phyloP scores from a whole-genome alignment of 441 rosid species.

The Dalechampia spathulata region DNA sequence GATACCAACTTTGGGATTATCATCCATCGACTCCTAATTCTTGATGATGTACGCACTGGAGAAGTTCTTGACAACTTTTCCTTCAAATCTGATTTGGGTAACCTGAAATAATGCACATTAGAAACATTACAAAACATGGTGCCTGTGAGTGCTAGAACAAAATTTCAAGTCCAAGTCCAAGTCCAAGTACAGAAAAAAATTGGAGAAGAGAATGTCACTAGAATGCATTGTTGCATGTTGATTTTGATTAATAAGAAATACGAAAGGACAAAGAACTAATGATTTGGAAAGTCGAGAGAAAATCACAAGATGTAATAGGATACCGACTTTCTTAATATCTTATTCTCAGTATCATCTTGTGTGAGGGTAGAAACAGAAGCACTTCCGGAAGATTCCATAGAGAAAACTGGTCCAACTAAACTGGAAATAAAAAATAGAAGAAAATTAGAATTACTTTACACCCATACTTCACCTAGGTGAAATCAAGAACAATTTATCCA shows the following conservation, averaged over 20 bases:
- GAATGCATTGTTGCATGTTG: too few species aligned
- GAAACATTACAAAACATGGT: background rate
- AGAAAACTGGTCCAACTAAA: conserved; percentile 19
- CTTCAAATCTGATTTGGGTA: conserved; percentile 29
- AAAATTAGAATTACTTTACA: background rate
- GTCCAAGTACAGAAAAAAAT: too few species aligned
- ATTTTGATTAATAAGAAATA: too few species aligned
- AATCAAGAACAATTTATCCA: too few species aligned
- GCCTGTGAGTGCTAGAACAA: too few species aligned
- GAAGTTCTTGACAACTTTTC: too few species aligned
- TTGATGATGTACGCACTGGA: conserved; percentile 39
- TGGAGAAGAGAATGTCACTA: too few species aligned
- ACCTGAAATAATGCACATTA: conserved; percentile 34
- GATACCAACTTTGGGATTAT: conserved; percentile 41
- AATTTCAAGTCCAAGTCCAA: too few species aligned
- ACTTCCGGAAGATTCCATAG: conserved; percentile 26
- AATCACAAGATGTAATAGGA: conserved; percentile 5
- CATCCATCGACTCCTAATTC: conserved; percentile 39
- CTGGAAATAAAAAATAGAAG: conserved; percentile 16
- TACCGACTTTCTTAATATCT: conserved; percentile 49
- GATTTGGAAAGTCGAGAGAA: background rate
- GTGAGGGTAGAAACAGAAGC: conserved; percentile 34
- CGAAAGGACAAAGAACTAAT: conserved; percentile 5
- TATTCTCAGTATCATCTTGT: conserved; percentile 32
- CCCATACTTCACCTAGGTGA: background rate